Base-by-base conservation (phyloP, 768 basidiomycete genomes). In the Leccinum olivaceopallidum region DNA sequence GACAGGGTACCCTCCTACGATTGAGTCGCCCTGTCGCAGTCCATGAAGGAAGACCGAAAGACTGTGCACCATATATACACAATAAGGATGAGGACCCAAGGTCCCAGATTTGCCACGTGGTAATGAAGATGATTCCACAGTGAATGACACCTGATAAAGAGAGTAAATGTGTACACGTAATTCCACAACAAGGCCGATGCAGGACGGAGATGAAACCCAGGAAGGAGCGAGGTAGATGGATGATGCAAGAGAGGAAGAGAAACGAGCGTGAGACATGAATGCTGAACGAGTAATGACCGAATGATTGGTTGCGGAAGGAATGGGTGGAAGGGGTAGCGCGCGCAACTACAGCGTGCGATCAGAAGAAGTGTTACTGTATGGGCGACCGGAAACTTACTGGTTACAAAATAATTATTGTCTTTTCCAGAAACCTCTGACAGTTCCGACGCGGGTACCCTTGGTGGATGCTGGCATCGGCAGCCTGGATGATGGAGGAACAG, bases 371-470 rank as follows among this genome's bases (percentile, higher is more conserved):
- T 16, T 28, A 50, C 20, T 5, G 12, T 32, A 48, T 20, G 5
- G 30, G 42, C n/a, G 10, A 22, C 13, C 12, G 3, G 2, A 1
- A 47, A 58, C 68, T 60, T 59, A 68, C 70, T 24, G 47, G 36
- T 32, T 44, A 34, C 30, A 20, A 22, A 30, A 28, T 32, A 47
- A 51, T 58, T 47, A 74, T 28, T 65, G 64, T 57, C 69, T 61
- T 49, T 67, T 73, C 71, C 73, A 75, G 63, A 73, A 73, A 24
- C 71, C 71, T 47, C 52, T 74, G 59, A 73, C 71, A 22, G 73
- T 74, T 36, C 53, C 64, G 51, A 63, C 61, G 12, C 71, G 71
- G 6, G 58, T 16, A 14, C 48, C 53, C 49, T 73, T 73, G 54
- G 44, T 30, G 2, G 67, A 61, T 52, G 70, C 56, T 52, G 72